These are phyloP conservation scores for Zelopaecilomyces penicillatus DNA, from an alignment of 2,329 filamentous ascomycete genomes.

Conservation along the genomic window DNA sequence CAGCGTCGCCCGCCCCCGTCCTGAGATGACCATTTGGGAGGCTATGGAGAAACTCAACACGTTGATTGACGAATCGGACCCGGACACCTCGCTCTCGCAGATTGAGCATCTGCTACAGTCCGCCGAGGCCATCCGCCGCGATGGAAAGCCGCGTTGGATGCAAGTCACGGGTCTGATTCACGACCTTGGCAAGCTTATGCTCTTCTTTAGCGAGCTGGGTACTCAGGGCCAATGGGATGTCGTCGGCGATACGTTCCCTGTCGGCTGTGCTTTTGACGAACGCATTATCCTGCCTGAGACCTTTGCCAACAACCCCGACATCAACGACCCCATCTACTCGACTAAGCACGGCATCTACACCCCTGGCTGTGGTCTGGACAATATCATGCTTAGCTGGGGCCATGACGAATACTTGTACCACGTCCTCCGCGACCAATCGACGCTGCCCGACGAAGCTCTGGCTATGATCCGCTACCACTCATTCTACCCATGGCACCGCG, in stretches of 20 bases:
- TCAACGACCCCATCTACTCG: slow-evolving; percentile 60
- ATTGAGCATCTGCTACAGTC: slow-evolving; percentile 86
- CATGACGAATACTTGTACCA: slow-evolving; percentile 86
- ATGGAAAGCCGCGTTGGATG: slow-evolving; percentile 78
- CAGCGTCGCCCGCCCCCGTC: slow-evolving; percentile 49
- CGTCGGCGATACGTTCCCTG: slow-evolving; percentile 77
- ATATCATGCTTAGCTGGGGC: slow-evolving; percentile 85
- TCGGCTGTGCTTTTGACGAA: slow-evolving; percentile 66
- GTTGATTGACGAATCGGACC: slow-evolving; percentile 83
- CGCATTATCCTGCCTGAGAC: slow-evolving; percentile 74
- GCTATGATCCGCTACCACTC: slow-evolving; percentile 93
- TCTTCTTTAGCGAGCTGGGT: slow-evolving; percentile 56
- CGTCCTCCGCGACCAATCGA: slow-evolving; percentile 74
- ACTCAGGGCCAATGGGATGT: slow-evolving; percentile 91
- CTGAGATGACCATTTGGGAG: slow-evolving; percentile 80
- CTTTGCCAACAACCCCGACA: slow-evolving; percentile 71
- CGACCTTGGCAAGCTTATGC: slow-evolving; percentile 71
- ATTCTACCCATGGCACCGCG: slow-evolving; percentile 86
- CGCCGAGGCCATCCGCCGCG: slow-evolving; percentile 80
- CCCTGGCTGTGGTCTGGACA: slow-evolving; percentile 72
- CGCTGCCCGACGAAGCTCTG: slow-evolving; percentile 69
- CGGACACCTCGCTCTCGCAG: slow-evolving; percentile 78
- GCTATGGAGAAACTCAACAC: slow-evolving; percentile 90
- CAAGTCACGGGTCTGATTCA: slow-evolving; percentile 70
- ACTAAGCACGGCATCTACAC: slow-evolving; percentile 74